These are phyloP conservation scores for Debaryomyces sp. DNA, from an alignment of 1,139 yeast genomes.

Conservation along the genomic window DNA sequence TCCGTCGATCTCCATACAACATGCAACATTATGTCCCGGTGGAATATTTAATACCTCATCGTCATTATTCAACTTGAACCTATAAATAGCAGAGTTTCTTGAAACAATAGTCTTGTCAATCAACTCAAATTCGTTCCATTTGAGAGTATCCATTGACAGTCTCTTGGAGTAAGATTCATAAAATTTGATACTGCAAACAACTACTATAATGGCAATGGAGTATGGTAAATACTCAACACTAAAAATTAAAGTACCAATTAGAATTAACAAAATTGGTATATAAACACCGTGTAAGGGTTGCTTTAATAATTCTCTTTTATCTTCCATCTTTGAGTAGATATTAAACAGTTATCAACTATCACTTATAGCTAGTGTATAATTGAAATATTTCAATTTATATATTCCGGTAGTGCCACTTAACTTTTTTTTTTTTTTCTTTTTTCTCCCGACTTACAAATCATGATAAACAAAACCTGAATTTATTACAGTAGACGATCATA, in stretches of 20 bases:
- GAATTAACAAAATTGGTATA: constrained; percentile 63
- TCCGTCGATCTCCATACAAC: constrained; percentile 56
- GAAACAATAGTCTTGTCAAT: constrained; percentile 72
- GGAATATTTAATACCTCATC: constrained; percentile 67
- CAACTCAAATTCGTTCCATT: constrained; percentile 68
- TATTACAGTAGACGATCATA: neutral
- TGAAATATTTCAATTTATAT: neutral
- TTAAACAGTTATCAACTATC: neutral
- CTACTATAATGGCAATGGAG: constrained; percentile 46
- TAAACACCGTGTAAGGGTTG: constrained; percentile 73
- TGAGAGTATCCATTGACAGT: constrained; percentile 48
- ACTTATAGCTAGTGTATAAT: neutral
- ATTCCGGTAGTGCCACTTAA: constrained; percentile 1
- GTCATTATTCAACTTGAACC: constrained; percentile 64
- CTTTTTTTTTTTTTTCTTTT: neutral
- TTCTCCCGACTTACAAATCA: neutral
- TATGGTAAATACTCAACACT: constrained; percentile 55
- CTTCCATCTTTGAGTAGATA: constrained; percentile 31
- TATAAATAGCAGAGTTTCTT: constrained; percentile 69
- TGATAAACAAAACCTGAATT: constrained; percentile 6
- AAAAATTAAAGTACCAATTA: constrained; percentile 63
- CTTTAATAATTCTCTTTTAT: constrained; percentile 53
- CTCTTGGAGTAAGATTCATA: constrained; percentile 51
- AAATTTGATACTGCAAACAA: constrained; percentile 50
- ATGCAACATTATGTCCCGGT: constrained; percentile 75